Evolutionary conservation across 75 land plant species (phyloP), one percentile per base, ranked within the genome.

Genomic region (Selaginella tamariscina): DNA sequence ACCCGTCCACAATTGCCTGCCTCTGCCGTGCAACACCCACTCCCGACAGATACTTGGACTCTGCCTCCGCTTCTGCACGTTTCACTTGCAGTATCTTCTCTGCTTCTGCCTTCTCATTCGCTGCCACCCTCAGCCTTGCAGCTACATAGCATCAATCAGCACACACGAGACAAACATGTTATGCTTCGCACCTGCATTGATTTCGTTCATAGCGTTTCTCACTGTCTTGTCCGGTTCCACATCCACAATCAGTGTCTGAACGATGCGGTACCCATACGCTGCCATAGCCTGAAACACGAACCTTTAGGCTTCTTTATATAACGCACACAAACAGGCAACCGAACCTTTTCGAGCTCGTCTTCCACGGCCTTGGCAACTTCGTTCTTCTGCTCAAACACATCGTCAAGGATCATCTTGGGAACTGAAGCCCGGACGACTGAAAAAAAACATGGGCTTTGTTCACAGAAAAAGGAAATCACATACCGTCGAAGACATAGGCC

Each of bases 21-120:
- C 85, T 70, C 87, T 85, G 87, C 24, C 87, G 49, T 13, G 87
- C 84, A 21, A 85, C 72, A 49, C 87, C 87, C n/a, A 76, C 59
- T 1, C 87, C 85, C 27, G 96, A 78, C 21, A 91, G 74, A 73
- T 85, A 91, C 76, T 91, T 91, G 44, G 96, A 66, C 65, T 91
- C 96, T n/a, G 96, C 96, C 27, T 88, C 96, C 20, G 93, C 96
- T 67, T 91, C 96, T 21, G 96, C 96, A 56, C 85, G 68, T 72
- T 91, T 91, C 64, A 91, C 84, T 60, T 91, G 96, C 39, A 91
- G 64, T n/a, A 91, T 88, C 71, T 91, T 91, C 79, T 91, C 96
- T 23, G 86, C 96, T 64, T 91, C 96, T 13, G 92, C 96, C 71
- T 91, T 91, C 68, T 91, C 92, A 11, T 65, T 27, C 20, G 82